These are phyloP conservation scores for Aethionema arabicum DNA, from an alignment of 345 rosid species.

Conservation along the genomic window DNA sequence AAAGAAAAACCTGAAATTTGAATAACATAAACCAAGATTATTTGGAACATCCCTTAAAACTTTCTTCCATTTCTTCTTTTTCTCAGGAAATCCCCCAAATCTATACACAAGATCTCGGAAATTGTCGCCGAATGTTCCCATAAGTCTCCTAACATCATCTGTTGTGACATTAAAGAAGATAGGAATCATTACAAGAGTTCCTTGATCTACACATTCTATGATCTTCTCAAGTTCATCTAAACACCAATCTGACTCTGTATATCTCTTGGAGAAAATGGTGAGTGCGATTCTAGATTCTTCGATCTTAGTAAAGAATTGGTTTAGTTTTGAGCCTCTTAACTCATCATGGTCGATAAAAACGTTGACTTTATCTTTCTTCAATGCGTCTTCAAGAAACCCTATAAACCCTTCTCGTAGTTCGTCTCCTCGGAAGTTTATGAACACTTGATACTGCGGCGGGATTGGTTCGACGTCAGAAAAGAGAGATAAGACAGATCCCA, in stretches of 20 bases:
- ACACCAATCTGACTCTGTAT: conserved; percentile 1
- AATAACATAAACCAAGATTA: conserved; percentile 11
- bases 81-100: conserved; percentile 21
- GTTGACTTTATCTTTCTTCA: conserved; percentile 7
- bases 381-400: conserved; percentile 7
- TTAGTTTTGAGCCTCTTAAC: neutral
- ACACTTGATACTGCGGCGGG: conserved; percentile 6
- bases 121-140: conserved; percentile 24
- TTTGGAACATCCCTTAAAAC: conserved; percentile 16
- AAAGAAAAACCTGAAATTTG: neutral
- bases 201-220: neutral
- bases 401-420: conserved; percentile 14
- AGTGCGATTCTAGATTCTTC: conserved; percentile 2
- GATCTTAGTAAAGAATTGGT: neutral
- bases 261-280: conserved; percentile 15
- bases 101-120: conserved; percentile 5
- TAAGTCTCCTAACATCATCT: conserved; percentile 4
- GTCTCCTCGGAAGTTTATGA: conserved; percentile 6
- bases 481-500: neutral
- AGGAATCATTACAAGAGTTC: neutral
- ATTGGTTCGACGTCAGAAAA: neutral
- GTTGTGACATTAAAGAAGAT: conserved; percentile 9
- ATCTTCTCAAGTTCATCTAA: conserved; percentile 1
- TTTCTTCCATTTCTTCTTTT: conserved; percentile 21
- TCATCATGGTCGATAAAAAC: neutral